Base-by-base conservation (phyloP, 2,329 filamentous ascomycete genomes). In the Cephalotrichum gorgonifer region DNA sequence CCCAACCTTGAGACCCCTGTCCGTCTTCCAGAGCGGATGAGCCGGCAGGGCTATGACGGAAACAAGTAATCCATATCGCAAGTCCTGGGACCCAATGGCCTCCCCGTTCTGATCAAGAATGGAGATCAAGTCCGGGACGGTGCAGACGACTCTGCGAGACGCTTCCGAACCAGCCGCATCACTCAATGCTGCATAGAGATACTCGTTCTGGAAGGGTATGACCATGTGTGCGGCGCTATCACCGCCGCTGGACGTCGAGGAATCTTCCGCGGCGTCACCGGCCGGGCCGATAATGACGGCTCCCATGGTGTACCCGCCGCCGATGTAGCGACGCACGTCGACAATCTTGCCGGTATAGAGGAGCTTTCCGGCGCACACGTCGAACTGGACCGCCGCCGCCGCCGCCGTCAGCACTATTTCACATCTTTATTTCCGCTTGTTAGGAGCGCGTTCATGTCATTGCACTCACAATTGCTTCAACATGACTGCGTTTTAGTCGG, bases 41-140 rank as follows among this genome's bases (percentile, higher is more conserved):
- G 31, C 8, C 12, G 17, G 20, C 26, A 26, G 7, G 44, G 31
- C 33, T 23, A 47, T 12, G 14, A 47, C 33, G 7, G 38, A 25
- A 8, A 47, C 44, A 9, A 26, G 30, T 20, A 8, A 27, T 6
- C 44, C 33, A n/a, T 47, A 62, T 15, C 56, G 52, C 49, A 64
- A 69, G 48, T 70, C 66, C 1, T 62, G 66, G 0, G 61, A 62
- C 6, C 66, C 66, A 6, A 71, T 54, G 2, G 62, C 66, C 14
- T 60, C 54, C 12, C 66, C 67, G 0, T 61, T 65, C 25, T 63
- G 59, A 50, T 69, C 66, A 2, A 70, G 57, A 4, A 70, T 56
- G 22, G 60, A 56, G 42, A 70, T 68, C 6, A 72, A 54, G 44
- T 72, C 69, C 1, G 69, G 69, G 0, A 72, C 69, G 0, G 62